Percentiles rank a stretch among this genome's conserved stretches.
Evolutionary conservation across 2,329 filamentous ascomycete species (phyloP).

Genomic region (Herpomyces periplanetae): DNA sequence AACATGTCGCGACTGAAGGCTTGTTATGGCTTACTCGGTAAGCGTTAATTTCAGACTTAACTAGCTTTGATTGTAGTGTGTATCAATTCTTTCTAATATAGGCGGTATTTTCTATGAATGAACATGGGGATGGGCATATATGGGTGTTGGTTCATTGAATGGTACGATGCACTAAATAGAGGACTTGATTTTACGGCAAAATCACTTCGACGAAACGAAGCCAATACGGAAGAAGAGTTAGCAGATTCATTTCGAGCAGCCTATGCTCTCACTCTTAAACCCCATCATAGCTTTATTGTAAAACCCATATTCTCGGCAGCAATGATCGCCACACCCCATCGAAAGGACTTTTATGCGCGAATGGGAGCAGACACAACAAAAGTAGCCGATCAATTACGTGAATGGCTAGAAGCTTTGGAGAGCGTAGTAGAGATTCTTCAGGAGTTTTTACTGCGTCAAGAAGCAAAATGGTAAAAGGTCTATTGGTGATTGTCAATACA

Average conservation of each 20-base stretch:
- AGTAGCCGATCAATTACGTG: constrained; percentile 20
- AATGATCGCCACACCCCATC: constrained; percentile 71
- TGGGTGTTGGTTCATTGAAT: too few species aligned
- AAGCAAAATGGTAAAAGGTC: constrained; percentile 7
- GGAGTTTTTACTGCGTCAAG: constrained; percentile 15
- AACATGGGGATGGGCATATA: too few species aligned
- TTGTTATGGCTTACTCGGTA: constrained; percentile 67
- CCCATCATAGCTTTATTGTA: constrained; percentile 51
- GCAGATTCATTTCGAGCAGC: constrained; percentile 47
- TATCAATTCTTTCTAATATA: constrained; percentile 1
- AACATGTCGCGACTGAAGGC: constrained; percentile 56
- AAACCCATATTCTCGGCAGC: constrained; percentile 75
- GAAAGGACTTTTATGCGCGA: constrained; percentile 70
- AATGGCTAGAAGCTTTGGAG: constrained; percentile 39
- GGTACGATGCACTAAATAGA: too few species aligned
- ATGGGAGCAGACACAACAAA: constrained; percentile 21
- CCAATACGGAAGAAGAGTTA: constrained; percentile 29
- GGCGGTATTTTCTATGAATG: too few species aligned
- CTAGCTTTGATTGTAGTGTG: constrained; percentile 1
- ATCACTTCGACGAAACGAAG: constrained; percentile 36
- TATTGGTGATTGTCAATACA: not conserved
- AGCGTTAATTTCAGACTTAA: constrained; percentile 4
- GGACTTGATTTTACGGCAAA: constrained; percentile 75
- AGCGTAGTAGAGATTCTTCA: constrained; percentile 38
- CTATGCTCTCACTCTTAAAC: constrained; percentile 58